These are phyloP conservation scores for Rhipidocladum racemiflorum DNA, from an alignment of 176 grass and related monocot genomes.

Conservation along the genomic window DNA sequence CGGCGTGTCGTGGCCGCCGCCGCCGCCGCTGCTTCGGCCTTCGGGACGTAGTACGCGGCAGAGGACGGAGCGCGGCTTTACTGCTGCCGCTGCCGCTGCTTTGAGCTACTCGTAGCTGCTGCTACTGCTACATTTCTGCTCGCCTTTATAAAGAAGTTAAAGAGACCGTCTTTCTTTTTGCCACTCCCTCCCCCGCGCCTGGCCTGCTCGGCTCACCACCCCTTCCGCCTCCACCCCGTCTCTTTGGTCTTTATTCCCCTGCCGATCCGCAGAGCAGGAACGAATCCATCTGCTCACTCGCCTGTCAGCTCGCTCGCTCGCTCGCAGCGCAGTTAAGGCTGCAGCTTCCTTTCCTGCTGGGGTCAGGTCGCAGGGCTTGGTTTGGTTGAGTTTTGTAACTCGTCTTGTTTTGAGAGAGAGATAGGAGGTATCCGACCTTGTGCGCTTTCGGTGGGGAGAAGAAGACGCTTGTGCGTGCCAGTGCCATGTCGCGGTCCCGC, in stretches of 20 bases:
- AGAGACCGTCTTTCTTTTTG: conserved; percentile 39
- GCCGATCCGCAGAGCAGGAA: conserved; percentile 28
- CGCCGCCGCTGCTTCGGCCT: not conserved
- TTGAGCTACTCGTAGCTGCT: conserved; percentile 18
- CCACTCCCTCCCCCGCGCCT: conserved; percentile 15
- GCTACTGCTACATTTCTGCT: conserved; percentile 27
- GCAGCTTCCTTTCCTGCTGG: conserved; percentile 34
- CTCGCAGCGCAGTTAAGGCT: conserved; percentile 22
- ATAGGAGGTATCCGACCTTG: not conserved
- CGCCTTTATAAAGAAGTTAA: conserved; percentile 26
- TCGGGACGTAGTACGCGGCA: conserved; percentile 13
- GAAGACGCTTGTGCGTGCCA: conserved; percentile 15
- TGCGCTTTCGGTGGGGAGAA: not conserved
- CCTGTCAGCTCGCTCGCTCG: not conserved
- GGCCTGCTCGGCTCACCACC: not conserved
- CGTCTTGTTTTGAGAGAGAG: not conserved
- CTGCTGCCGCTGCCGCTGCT: conserved; percentile 21
- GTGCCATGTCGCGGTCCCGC: conserved; percentile 60
- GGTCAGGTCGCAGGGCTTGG: conserved; percentile 5
- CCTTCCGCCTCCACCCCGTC: not conserved
- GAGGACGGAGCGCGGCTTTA: conserved; percentile 32
- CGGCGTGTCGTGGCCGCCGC: not conserved
- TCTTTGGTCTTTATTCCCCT: conserved; percentile 48
- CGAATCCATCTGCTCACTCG: conserved; percentile 26
- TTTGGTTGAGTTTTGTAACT: not conserved